Conservation (phyloP, 148 eudicot genomes). For the Rhododendron vialii region DNA sequence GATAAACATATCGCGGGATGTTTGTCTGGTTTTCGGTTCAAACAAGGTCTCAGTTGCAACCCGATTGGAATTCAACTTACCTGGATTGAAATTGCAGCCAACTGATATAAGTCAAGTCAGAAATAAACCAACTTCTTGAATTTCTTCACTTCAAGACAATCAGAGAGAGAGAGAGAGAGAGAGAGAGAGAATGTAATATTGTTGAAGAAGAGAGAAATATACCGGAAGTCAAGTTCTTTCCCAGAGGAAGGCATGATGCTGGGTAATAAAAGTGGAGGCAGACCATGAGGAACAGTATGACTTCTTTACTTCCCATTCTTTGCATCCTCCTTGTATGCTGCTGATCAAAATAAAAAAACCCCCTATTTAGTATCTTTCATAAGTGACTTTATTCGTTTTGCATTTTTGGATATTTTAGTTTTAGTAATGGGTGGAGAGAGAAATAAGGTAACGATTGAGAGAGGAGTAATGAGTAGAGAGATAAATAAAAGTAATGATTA, state of each 20-base stretch:
- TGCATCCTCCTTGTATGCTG: neutral
- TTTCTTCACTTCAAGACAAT: too few relatives aligned
- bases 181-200: neutral
- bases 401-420: too few relatives aligned
- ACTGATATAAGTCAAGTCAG: neutral
- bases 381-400: neutral
- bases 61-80: neutral
- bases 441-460: too few relatives aligned
- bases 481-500: too few relatives aligned
- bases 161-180: neutral
- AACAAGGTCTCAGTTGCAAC: neutral
- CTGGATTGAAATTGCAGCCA: neutral
- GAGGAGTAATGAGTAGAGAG: too few relatives aligned
- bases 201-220: neutral
- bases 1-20: neutral
- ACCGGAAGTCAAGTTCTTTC: slow-evolving; percentile 2
- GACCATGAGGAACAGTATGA: neutral
- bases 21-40: neutral
- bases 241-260: neutral
- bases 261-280: neutral
- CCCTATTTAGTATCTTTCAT: neutral
- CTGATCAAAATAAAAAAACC: neutral
- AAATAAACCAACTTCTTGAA: neutral
- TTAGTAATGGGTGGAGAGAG: too few relatives aligned
- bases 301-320: neutral